Conservation (phyloP, 495 filamentous ascomycete genomes). For the Xylaria venustula region DNA sequence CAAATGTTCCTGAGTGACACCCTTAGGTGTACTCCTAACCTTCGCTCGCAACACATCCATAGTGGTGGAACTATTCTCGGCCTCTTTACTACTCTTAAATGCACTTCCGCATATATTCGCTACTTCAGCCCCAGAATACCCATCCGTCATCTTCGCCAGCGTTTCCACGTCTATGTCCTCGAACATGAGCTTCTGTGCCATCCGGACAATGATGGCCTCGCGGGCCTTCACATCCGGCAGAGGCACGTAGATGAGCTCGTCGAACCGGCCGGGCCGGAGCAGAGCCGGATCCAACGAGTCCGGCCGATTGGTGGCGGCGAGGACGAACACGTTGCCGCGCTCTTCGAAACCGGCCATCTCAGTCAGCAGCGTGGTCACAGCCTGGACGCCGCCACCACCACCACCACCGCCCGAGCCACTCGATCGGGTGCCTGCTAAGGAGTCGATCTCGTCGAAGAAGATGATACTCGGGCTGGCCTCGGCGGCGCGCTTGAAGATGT, state of each 20-base stretch:
- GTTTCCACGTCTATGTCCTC: slow-evolving; percentile 60
- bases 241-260: slow-evolving; percentile 86
- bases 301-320: slow-evolving; percentile 94
- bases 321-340: slow-evolving; percentile 77
- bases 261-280: slow-evolving; percentile 83
- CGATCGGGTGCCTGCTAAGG: slow-evolving; percentile 75
- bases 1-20: slow-evolving; percentile 67
- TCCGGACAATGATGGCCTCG: slow-evolving; percentile 68
- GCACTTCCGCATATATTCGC: slow-evolving; percentile 68
- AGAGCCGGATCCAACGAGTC: slow-evolving; percentile 84
- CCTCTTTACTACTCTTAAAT: slow-evolving; percentile 36
- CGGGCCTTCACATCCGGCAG: slow-evolving; percentile 76
- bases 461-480: slow-evolving; percentile 89
- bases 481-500: slow-evolving; percentile 84
- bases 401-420: slow-evolving; percentile 31
- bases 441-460: slow-evolving; percentile 98
- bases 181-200: slow-evolving; percentile 21
- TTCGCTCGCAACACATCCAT: slow-evolving; percentile 66
- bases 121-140: slow-evolving; percentile 88
- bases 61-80: slow-evolving; percentile 33
- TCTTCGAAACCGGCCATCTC: slow-evolving; percentile 96
- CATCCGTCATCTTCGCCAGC: slow-evolving; percentile 70
- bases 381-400: slow-evolving; percentile 64
- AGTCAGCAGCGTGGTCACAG: slow-evolving; percentile 86
- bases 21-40: slow-evolving; percentile 58